Evolutionary conservation across 2,329 filamentous ascomycete genomes (phyloP).

Genomic region (Alternaria longipes): DNA sequence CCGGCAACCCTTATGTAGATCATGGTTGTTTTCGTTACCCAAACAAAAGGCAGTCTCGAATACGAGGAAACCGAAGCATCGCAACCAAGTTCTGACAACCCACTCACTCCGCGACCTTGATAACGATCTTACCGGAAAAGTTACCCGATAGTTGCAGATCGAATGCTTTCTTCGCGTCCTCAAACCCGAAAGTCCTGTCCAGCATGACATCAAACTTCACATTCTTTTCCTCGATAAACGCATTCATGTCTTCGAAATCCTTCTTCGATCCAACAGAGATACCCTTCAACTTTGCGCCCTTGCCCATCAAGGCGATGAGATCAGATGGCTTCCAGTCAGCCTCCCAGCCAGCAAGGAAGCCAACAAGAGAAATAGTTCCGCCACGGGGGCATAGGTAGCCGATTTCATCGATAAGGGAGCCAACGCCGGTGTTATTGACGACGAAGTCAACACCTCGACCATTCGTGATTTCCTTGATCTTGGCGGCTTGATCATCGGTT

Average conservation of each 20-base stretch:
- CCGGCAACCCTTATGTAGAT: not conserved
- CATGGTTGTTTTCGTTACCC: not conserved
- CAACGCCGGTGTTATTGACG: constrained; percentile 50
- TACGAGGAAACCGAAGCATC: not conserved
- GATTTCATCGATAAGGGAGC: constrained; percentile 28
- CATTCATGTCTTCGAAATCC: constrained; percentile 53
- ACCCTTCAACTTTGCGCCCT: constrained; percentile 47
- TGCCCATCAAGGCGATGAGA: constrained; percentile 30
- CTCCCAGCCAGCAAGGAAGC: constrained; percentile 31
- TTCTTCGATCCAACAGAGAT: constrained; percentile 68
- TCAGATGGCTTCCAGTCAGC: constrained; percentile 19
- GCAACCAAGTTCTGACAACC: not conserved
- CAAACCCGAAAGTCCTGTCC: constrained; percentile 47
- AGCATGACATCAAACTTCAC: constrained; percentile 41
- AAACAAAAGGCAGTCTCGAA: not conserved
- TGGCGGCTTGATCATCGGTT: constrained; percentile 62
- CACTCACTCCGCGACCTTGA: constrained; percentile 20
- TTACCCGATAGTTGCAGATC: constrained; percentile 48
- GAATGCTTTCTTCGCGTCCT: constrained; percentile 45
- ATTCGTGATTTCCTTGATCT: constrained; percentile 58
- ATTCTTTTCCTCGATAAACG: constrained; percentile 46
- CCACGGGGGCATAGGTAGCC: constrained; percentile 19
- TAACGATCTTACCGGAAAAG: constrained; percentile 46
- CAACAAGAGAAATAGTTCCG: constrained; percentile 37
- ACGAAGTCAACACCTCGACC: constrained; percentile 57